Evolutionary conservation across 1,284 basidiomycete species (phyloP).

Genomic region (Pterula multifida): DNA sequence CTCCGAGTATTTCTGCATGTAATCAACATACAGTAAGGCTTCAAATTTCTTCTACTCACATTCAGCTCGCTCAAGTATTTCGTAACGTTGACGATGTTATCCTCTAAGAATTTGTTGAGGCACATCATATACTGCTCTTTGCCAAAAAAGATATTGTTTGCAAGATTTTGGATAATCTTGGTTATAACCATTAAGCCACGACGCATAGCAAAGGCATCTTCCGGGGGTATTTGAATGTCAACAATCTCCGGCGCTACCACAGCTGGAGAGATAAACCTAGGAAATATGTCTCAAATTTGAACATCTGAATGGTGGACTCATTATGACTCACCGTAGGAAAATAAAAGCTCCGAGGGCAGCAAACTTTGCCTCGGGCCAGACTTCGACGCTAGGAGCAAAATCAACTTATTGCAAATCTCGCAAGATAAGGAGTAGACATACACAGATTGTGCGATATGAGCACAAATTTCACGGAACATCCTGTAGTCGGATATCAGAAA

Average conservation of each 20-base stretch:
- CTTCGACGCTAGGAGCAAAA: constrained; percentile 29
- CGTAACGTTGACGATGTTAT: constrained; percentile 72
- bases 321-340: constrained; percentile 55
- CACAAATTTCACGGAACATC: constrained; percentile 81
- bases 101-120: constrained; percentile 68
- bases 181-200: constrained; percentile 78
- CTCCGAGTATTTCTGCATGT: constrained; percentile 40
- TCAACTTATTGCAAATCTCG: not conserved
- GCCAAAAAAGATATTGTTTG: constrained; percentile 87
- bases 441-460: constrained; percentile 75
- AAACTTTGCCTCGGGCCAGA: constrained; percentile 79
- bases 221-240: constrained; percentile 60
- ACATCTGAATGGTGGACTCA: constrained; percentile 2
- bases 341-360: constrained; percentile 86
- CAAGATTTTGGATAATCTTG: constrained; percentile 85
- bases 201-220: constrained; percentile 48
- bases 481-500: constrained; percentile 23
- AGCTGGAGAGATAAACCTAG: constrained; percentile 73
- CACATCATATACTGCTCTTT: constrained; percentile 80
- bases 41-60: constrained; percentile 31
- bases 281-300: not conserved
- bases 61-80: constrained; percentile 75
- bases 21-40: constrained; percentile 7
- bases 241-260: constrained; percentile 79
- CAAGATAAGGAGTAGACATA: constrained; percentile 27